Evolutionary conservation across 306 rosid species (phyloP).

Genomic region (Oxytropis ochrocephala): DNA sequence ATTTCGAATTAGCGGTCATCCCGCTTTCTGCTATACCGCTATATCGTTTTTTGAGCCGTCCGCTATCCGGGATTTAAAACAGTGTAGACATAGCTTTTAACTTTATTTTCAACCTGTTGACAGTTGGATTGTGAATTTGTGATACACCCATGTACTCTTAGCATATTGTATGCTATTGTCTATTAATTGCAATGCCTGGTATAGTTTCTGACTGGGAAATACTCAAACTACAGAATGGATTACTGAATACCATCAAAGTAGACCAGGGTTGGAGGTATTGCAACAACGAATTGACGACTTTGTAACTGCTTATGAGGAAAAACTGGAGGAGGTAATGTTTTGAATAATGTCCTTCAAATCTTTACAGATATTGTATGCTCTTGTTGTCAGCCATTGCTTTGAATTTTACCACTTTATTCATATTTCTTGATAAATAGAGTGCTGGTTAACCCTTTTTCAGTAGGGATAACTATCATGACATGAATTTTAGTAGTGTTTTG

Average conservation of each 20-base stretch:
- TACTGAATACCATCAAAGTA: constrained; percentile 52
- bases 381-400: background rate
- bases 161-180: background rate
- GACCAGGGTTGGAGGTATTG: constrained; percentile 63
- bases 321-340: constrained; percentile 55
- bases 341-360: background rate
- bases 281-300: constrained; percentile 66
- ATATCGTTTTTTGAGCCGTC: too few relatives aligned
- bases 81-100: background rate
- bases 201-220: constrained; percentile 20
- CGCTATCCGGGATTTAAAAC: too few relatives aligned
- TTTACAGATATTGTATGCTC: background rate
- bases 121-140: background rate
- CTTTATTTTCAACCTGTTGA: background rate
- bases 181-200: background rate
- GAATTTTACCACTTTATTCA: background rate
- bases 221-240: constrained; percentile 68
- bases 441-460: background rate
- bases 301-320: constrained; percentile 55
- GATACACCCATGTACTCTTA: background rate
- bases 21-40: too few relatives aligned
- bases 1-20: too few relatives aligned
- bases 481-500: background rate
- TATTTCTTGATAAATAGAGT: background rate
- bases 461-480: background rate